Base-by-base conservation (phyloP, 345 rosid genomes). In the Sapria himalayana region DNA sequence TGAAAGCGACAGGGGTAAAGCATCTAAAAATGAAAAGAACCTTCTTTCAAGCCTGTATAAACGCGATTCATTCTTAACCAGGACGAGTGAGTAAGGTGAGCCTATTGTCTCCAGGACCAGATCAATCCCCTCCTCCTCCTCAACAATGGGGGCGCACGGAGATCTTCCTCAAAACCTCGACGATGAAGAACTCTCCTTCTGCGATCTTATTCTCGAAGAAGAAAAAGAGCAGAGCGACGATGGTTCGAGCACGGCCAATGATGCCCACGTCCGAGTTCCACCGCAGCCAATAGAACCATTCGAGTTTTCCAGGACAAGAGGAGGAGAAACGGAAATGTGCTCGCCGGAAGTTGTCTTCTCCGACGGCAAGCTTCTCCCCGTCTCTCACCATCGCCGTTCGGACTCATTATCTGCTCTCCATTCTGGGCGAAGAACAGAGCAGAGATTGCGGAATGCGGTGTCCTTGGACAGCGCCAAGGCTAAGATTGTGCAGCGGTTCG, bases 341-440 rank as follows among this genome's bases (percentile, higher is more conserved):
- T 67, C 91, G 0, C 84, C 93, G n/a, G 89, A 81, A 40, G 81
- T 76, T 38, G 64, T 77, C 33, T 67, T 81, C 50, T 60, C 67
- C 44, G 55, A 63, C 41, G 93, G 93, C 8, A 74, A 70, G 45
- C 76, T 81, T 54, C 50, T 81, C 22, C 71, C 89, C 13, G n/a
- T 13, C 15, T 19, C 16, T 17, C 23, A 51, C 5, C 72, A 68
- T 17, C 43, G 63, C 29, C 54, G 78, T 36, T 70, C 74, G 12
- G 93, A 72, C 46, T 72, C 85, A 2, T 57, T 72, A 4, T 55
- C 93, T 4, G 63, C 63, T 9, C 37, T 58, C 10, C 56, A 61
- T n/a, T n/a, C n/a, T n/a, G n/a, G n/a, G n/a, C n/a, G n/a, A n/a
- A n/a, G n/a, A n/a, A n/a, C n/a, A n/a, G n/a, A n/a, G n/a, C n/a